A percentile compares a stretch with the other conserved stretches of the same genome.
Conservation (phyloP, 2,329 filamentous ascomycete genomes). For the Hypoxylon sp. region DNA sequence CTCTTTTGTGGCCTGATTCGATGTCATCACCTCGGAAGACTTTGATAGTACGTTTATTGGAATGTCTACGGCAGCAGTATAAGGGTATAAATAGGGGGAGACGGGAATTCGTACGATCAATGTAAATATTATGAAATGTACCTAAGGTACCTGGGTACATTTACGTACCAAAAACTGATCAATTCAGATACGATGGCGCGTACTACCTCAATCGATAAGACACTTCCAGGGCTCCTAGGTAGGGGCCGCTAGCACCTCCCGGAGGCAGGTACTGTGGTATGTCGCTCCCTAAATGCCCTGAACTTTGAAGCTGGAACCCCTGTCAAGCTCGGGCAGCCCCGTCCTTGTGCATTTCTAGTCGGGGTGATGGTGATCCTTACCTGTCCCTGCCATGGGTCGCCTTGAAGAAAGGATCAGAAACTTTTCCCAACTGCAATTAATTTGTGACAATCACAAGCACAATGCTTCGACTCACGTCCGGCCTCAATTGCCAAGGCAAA, state of each 20-base stretch:
- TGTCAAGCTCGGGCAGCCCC: conserved; percentile 35
- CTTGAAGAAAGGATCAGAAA: conserved; percentile 26
- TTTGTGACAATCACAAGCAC: conserved; percentile 22
- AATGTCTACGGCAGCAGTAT: no score
- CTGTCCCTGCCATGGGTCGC: conserved; percentile 25
- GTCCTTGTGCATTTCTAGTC: conserved; percentile 15
- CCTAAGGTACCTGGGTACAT: no score
- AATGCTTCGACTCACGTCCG: conserved; percentile 13
- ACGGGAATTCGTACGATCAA: no score
- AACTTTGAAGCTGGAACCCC: conserved; percentile 14
- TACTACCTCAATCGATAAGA: no score
- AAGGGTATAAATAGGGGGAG: no score
- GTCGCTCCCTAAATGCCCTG: conserved; percentile 13
- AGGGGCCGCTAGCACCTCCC: conserved; percentile 12
- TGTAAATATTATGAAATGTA: no score
- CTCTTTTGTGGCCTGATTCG: no score
- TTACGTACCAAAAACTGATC: no score
- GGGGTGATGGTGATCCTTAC: conserved; percentile 37
- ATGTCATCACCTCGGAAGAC: no score
- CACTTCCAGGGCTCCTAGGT: not conserved
- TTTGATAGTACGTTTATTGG: no score
- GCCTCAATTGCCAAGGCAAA: conserved; percentile 5
- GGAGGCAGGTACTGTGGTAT: no score
- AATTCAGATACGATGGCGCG: no score
- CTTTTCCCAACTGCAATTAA: conserved; percentile 34